Conservation (phyloP, 2,329 filamentous ascomycete genomes). For the Fusarium sp. region DNA sequence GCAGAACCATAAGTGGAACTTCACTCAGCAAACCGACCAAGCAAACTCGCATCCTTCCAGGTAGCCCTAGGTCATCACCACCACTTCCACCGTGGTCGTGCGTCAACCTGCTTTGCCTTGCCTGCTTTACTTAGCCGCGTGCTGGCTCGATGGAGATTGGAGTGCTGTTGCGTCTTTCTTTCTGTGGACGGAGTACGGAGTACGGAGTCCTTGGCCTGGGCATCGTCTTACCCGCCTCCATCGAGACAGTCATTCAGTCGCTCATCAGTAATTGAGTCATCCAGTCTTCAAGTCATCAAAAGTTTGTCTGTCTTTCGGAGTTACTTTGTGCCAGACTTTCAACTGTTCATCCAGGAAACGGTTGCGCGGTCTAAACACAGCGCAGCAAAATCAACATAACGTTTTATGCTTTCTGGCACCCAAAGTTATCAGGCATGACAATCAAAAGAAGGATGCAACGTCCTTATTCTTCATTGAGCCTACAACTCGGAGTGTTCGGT, state of each 20-base stretch:
- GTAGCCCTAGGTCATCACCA: conserved; percentile 31
- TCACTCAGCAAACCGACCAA: conserved; percentile 30
- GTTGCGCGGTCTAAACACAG: not conserved
- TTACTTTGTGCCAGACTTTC: conserved; percentile 8
- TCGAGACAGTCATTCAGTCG: conserved; percentile 4
- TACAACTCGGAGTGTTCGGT: conserved; percentile 34
- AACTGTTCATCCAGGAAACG: not conserved
- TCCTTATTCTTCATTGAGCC: not conserved
- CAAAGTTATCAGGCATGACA: not conserved
- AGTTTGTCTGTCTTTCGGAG: not conserved
- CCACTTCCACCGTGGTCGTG: conserved; percentile 40
- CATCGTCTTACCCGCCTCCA: conserved; percentile 21
- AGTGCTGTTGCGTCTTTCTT: not conserved
- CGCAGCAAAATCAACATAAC: conserved; percentile 1
- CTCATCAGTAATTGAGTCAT: not conserved
- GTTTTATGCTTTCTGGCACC: not conserved
- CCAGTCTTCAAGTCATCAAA: conserved; percentile 3
- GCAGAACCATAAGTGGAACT: conserved; percentile 32
- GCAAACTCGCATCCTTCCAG: conserved; percentile 20
- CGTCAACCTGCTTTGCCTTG: conserved; percentile 25
- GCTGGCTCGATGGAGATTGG: not conserved
- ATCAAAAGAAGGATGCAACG: not conserved
- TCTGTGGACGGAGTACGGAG: conserved; percentile 1
- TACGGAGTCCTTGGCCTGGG: conserved; percentile 19
- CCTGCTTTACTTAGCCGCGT: conserved; percentile 13